These are phyloP conservation scores for Fraxinus cuspidata DNA, from an alignment of 257 asterid genomes.

Conservation along the genomic window DNA sequence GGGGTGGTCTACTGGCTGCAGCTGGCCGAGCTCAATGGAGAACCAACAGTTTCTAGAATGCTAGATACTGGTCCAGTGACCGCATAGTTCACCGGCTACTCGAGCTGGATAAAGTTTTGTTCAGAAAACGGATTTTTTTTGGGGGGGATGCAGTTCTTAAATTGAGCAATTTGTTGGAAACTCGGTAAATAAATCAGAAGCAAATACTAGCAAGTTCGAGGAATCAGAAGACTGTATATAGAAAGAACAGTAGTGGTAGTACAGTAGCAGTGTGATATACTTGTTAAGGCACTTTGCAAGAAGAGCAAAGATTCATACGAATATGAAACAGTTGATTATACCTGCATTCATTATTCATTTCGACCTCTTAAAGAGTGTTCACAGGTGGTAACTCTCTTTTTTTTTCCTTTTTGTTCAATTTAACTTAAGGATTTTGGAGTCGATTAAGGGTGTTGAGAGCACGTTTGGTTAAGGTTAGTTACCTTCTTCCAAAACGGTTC, in stretches of 20 bases:
- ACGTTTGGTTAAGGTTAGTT: not conserved
- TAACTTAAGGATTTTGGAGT: not conserved
- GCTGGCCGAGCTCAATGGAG: constrained; percentile 68
- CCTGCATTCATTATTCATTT: constrained; percentile 1
- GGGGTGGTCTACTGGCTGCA: constrained; percentile 96
- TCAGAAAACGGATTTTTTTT: not conserved
- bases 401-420: not conserved
- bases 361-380: not conserved
- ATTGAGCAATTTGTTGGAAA: constrained; percentile 11
- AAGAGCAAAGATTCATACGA: not conserved
- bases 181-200: constrained; percentile 32
- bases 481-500: not conserved
- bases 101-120: constrained; percentile 56
- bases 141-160: not conserved
- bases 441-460: not conserved
- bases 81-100: constrained; percentile 35
- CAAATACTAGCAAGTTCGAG: constrained; percentile 30
- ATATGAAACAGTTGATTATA: constrained; percentile 16
- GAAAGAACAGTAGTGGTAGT: constrained; percentile 35
- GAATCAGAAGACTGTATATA: constrained; percentile 56
- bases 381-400: not conserved
- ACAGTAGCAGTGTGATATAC: constrained; percentile 40
- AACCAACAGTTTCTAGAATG: constrained; percentile 62
- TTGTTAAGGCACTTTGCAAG: constrained; percentile 25
- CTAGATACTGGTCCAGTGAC: constrained; percentile 32